Base-by-base conservation (phyloP, 768 basidiomycete species). In the Lentinula sp. region DNA sequence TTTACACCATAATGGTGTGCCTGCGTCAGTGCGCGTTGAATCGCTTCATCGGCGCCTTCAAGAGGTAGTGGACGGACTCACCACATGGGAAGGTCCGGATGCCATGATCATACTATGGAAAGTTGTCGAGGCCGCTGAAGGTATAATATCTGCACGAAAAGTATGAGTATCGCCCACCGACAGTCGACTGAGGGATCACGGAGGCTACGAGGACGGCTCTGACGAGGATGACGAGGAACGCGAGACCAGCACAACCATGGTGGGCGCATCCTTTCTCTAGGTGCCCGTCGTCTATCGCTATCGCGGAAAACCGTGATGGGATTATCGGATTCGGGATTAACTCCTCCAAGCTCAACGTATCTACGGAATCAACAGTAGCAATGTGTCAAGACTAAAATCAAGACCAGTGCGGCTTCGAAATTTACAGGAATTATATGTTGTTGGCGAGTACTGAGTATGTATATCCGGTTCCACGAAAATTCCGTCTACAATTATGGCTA, bases 401-500 rank as follows among this genome's bases (percentile, higher is more conserved):
- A 70, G 23, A 59, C 61, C n/a, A n/a, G n/a, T 2, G 67, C 46
- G 0, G 57, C 67, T 0, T 56, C 64, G 5, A 70, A 69, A 16
- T 76, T 68, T 50, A 68, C 66, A 28, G 28, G 28, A 28, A 28
- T 28, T 3, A 28, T 28, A 28, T 28, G 28, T 28, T 0, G 81
- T 85, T 1, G 87, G 87, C 1, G 75, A 67, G 28, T 48, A 21
- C 21, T 21, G 21, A 21, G 21, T 21, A 21, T 21, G 21, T 88
- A 87, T 64, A 82, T 81, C 0, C 75, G 66, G 0, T 80, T 78
- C 66, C 86, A 88, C 69, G 84, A 86, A 49, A 75, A 78, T 40
- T 74, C 83, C 0, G 76, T 81, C 3, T 86, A 87, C 58, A 68
- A 66, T 0, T 57, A 73, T 1, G 88, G 88, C 0, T 89, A 88